These are phyloP conservation scores for Cystobasidium onofrii DNA, from an alignment of 768 basidiomycete genomes.

Conservation along the genomic window DNA sequence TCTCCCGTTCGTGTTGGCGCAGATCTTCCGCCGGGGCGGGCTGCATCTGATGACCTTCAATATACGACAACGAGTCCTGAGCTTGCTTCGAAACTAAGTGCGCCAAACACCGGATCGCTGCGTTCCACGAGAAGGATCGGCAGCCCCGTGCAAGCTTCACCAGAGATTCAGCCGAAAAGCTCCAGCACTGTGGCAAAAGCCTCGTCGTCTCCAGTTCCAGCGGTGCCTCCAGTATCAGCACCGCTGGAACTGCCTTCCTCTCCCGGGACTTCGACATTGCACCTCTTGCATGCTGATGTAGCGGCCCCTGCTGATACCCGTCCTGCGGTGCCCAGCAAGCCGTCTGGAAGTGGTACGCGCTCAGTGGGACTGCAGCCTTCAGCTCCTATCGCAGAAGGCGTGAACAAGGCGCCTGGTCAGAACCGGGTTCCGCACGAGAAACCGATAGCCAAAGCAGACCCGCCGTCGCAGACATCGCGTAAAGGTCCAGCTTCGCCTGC, in stretches of 20 bases:
- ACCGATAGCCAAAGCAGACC: background rate
- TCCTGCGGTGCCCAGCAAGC: background rate
- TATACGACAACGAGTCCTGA: background rate
- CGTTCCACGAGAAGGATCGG: background rate
- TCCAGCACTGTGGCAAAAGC: background rate
- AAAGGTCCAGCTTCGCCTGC: constrained; percentile 4
- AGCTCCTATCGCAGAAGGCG: background rate
- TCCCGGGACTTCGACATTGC: background rate
- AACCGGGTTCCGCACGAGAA: background rate
- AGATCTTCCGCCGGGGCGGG: constrained; percentile 56
- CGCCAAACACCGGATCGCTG: background rate
- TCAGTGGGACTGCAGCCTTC: background rate
- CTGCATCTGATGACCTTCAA: constrained; percentile 18
- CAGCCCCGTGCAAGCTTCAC: background rate
- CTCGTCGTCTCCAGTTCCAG: background rate
- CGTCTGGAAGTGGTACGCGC: background rate
- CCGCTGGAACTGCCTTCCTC: background rate
- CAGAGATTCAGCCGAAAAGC: background rate
- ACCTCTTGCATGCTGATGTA: background rate
- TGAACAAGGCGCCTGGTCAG: background rate
- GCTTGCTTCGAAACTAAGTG: background rate
- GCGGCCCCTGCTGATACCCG: background rate
- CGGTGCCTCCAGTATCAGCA: background rate
- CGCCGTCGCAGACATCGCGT: background rate
- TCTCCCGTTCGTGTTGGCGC: background rate